phyloP scores from a whole-genome alignment of 495 filamentous ascomycete species.

The Rhizodiscina lignyota region DNA sequence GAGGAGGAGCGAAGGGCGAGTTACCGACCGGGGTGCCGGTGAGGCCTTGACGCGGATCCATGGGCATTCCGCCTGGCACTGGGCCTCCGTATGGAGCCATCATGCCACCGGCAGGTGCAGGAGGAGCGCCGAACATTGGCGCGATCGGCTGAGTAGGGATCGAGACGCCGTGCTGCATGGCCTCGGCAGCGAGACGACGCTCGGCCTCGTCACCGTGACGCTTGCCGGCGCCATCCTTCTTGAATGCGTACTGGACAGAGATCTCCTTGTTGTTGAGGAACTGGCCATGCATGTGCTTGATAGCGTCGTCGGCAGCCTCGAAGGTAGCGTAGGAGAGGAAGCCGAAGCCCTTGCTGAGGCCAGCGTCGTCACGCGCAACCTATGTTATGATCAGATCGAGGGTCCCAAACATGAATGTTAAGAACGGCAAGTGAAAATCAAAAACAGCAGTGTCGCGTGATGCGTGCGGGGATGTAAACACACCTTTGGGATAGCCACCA shows the following conservation, averaged over 20 bases:
- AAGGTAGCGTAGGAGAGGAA: slow-evolving; percentile 92
- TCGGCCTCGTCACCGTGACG: slow-evolving; percentile 91
- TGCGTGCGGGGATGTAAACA: no score
- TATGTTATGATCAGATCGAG: no score
- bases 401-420: no score
- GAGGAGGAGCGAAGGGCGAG: slow-evolving; percentile 12
- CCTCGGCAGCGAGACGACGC: slow-evolving; percentile 79
- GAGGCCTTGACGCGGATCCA: slow-evolving; percentile 23
- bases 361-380: slow-evolving; percentile 83
- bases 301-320: slow-evolving; percentile 84
- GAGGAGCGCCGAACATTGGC: slow-evolving; percentile 28
- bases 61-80: slow-evolving; percentile 42
- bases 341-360: slow-evolving; percentile 88
- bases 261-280: slow-evolving; percentile 94
- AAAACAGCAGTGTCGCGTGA: slow-evolving; percentile 9
- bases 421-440: no score
- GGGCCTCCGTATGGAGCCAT: slow-evolving; percentile 14
- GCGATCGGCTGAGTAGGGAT: slow-evolving; percentile 45
- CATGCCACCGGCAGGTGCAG: slow-evolving; percentile 19
- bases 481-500: slow-evolving; percentile 70
- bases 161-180: slow-evolving; percentile 82
- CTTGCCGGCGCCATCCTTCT: slow-evolving; percentile 97
- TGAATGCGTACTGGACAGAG: slow-evolving; percentile 95
- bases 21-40: slow-evolving; percentile 15
- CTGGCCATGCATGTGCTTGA: slow-evolving; percentile 87